Conservation (phyloP, 805 yeast genomes). For the Hanseniaspora thailandica region DNA sequence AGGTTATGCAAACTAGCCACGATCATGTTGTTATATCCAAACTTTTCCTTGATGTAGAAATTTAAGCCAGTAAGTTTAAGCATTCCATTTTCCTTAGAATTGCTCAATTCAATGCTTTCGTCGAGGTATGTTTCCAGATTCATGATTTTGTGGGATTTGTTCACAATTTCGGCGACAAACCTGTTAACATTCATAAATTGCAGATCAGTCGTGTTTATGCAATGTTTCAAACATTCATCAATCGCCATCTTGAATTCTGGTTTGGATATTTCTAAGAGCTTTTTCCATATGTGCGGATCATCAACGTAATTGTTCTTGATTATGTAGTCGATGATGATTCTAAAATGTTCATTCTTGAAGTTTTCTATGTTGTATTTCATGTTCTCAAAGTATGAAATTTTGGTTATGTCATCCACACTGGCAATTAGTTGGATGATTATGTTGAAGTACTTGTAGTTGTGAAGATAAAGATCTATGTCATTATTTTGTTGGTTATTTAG, state of each 20-base stretch:
- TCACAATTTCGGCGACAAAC: not conserved
- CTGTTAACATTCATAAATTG: not conserved
- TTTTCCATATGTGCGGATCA: not conserved
- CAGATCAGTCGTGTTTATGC: not conserved
- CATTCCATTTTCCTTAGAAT: not conserved
- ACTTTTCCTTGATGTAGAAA: not conserved
- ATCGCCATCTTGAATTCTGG: not conserved
- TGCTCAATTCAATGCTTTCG: not conserved
- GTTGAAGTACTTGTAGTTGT: not conserved
- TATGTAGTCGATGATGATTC: not conserved
- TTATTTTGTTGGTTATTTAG: not conserved
- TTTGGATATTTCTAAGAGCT: not conserved
- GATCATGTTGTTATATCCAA: not conserved
- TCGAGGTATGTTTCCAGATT: not conserved
- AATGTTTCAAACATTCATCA: slow-evolving; percentile 2
- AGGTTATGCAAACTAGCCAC: slow-evolving; percentile 1
- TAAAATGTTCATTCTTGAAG: not conserved
- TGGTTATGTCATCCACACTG: not conserved
- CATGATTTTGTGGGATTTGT: not conserved
- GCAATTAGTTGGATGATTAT: not conserved
- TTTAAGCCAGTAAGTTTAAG: not conserved
- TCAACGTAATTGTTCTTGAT: not conserved
- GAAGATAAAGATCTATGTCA: not conserved
- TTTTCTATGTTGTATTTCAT: not conserved
- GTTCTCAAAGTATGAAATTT: not conserved